Evolutionary conservation across 108 stramenopile species (phyloP).

Genomic region (Skeletonema tropicum): DNA sequence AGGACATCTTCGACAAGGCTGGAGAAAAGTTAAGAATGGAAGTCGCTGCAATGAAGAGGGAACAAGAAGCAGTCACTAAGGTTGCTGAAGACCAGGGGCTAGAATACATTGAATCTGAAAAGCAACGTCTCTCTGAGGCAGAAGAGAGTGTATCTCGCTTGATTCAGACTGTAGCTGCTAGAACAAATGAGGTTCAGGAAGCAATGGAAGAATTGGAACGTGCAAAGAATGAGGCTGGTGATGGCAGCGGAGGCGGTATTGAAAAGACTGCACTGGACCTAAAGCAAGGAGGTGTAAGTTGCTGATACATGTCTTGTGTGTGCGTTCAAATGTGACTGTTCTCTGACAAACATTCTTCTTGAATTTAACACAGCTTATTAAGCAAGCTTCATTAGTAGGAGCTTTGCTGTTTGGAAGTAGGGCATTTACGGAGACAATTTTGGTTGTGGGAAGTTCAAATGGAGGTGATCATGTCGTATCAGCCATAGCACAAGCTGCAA

Average conservation of each 20-base stretch:
- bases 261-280: slow-evolving; percentile 40
- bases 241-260: slow-evolving; percentile 15
- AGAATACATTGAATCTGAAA: slow-evolving; percentile 31
- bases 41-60: slow-evolving; percentile 37
- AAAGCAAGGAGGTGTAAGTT: slow-evolving; percentile 37
- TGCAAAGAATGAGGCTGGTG: slow-evolving; percentile 30
- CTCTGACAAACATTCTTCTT: background rate
- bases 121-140: slow-evolving; percentile 42
- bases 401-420: slow-evolving; percentile 38
- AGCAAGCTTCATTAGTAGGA: slow-evolving; percentile 45
- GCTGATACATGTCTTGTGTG: background rate
- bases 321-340: too few relatives aligned
- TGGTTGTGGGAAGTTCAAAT: slow-evolving; percentile 31
- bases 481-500: slow-evolving; percentile 29
- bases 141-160: slow-evolving; percentile 41
- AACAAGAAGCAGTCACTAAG: slow-evolving; percentile 40
- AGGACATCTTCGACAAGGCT: slow-evolving; percentile 43
- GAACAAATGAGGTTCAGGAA: slow-evolving; percentile 40
- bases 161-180: slow-evolving; percentile 38
- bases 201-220: slow-evolving; percentile 51
- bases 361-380: slow-evolving; percentile 15
- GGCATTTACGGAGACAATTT: slow-evolving; percentile 41
- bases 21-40: slow-evolving; percentile 31
- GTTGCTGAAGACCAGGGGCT: slow-evolving; percentile 28
- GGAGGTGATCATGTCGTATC: slow-evolving; percentile 40